Evolutionary conservation across 768 basidiomycete genomes (phyloP).

Genomic region (Amanita pallidorosea): DNA sequence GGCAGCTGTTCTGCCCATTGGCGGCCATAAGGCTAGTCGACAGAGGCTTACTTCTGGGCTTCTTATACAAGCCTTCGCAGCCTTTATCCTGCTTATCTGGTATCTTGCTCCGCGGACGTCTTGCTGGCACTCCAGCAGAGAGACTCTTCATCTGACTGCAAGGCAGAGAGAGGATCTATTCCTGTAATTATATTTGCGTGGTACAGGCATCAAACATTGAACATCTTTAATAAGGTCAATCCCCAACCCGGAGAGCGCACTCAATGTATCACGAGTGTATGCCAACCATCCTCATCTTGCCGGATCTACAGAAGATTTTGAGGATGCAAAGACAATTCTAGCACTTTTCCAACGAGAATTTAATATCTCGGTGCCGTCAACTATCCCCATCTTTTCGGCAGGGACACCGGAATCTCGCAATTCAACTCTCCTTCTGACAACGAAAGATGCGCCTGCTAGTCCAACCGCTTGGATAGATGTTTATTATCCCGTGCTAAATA

Average conservation of each 20-base stretch:
- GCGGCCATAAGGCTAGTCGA: background rate
- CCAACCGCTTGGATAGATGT: slow-evolving; percentile 76
- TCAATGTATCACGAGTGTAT: slow-evolving; percentile 44
- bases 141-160: slow-evolving; percentile 7
- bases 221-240: slow-evolving; percentile 25
- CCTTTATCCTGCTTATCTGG: background rate
- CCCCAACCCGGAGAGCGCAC: slow-evolving; percentile 47
- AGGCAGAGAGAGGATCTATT: slow-evolving; percentile 15
- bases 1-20: background rate
- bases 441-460: slow-evolving; percentile 24
- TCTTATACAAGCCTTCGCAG: background rate
- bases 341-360: slow-evolving; percentile 59
- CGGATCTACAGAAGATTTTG: slow-evolving; percentile 48
- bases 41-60: background rate
- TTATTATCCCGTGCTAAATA: slow-evolving; percentile 86
- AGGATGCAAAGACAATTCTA: slow-evolving; percentile 59
- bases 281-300: slow-evolving; percentile 67
- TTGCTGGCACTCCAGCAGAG: background rate
- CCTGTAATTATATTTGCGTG: slow-evolving; percentile 11
- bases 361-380: slow-evolving; percentile 29
- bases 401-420: slow-evolving; percentile 58
- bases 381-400: slow-evolving; percentile 56
- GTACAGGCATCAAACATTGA: background rate
- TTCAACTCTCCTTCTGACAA: slow-evolving; percentile 49
- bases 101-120: background rate